These are phyloP conservation scores for Pueraria montana DNA, from an alignment of 306 rosid species.

Conservation along the genomic window DNA sequence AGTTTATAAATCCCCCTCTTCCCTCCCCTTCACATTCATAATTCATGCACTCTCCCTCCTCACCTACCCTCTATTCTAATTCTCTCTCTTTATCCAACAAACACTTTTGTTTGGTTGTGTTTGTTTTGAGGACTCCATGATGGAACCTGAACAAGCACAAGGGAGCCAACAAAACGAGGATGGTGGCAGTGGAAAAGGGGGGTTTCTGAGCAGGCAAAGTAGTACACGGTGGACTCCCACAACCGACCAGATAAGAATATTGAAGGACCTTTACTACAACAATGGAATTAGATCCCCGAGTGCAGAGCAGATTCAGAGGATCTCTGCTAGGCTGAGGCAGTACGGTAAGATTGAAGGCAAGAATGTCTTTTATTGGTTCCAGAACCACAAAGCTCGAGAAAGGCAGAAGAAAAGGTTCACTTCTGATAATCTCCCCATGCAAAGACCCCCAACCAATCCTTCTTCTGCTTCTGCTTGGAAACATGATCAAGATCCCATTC, in stretches of 20 bases:
- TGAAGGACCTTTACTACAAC: slow-evolving; percentile 97
- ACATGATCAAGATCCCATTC: slow-evolving; percentile 52
- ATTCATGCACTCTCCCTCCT: slow-evolving; percentile 43
- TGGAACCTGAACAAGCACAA: slow-evolving; percentile 59
- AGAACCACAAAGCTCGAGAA: slow-evolving; percentile 98
- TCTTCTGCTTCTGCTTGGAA: slow-evolving; percentile 51
- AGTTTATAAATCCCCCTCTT: slow-evolving; percentile 25
- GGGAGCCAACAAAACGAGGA: slow-evolving; percentile 50
- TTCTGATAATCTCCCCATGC: slow-evolving; percentile 56
- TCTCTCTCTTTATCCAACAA: slow-evolving; percentile 17
- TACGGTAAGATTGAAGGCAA: slow-evolving; percentile 99
- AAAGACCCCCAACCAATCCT: slow-evolving; percentile 5
- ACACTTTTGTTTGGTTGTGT: slow-evolving; percentile 46
- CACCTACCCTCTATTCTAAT: slow-evolving; percentile 10
- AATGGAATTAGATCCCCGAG: slow-evolving; percentile 89
- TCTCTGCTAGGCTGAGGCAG: slow-evolving; percentile 88
- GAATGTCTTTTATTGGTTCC: slow-evolving; percentile 95
- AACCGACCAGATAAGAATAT: slow-evolving; percentile 86
- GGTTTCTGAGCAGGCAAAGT: slow-evolving; percentile 81
- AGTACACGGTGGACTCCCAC: slow-evolving; percentile 96
- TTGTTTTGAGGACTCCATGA: slow-evolving; percentile 39
- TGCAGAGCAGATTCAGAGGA: slow-evolving; percentile 98
- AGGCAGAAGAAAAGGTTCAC: slow-evolving; percentile 94
- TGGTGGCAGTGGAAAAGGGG: slow-evolving; percentile 58
- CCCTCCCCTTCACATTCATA: slow-evolving; percentile 39